These are phyloP conservation scores for Wickerhamomyces hampshirensis DNA, from an alignment of 805 yeast species.

Conservation along the genomic window DNA sequence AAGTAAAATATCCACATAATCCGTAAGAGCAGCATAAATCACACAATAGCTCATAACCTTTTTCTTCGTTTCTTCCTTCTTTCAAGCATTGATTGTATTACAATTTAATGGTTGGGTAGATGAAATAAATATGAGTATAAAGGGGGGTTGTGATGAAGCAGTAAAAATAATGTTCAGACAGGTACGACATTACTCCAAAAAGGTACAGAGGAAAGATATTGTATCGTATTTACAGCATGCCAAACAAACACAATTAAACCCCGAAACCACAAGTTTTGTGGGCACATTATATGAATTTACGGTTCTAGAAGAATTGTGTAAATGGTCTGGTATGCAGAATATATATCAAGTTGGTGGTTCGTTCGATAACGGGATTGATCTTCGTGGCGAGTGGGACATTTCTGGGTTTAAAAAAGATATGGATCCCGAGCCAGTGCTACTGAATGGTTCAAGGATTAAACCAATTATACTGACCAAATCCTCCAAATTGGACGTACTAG, in stretches of 20 bases:
- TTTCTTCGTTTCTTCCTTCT: no score
- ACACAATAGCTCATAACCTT: no score
- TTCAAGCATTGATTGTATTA: no score
- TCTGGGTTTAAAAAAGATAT: neutral
- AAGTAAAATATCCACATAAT: no score
- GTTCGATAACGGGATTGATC: slow-evolving; percentile 23
- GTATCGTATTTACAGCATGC: slow-evolving; percentile 16
- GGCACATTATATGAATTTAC: slow-evolving; percentile 24
- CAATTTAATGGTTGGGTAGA: no score
- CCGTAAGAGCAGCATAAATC: no score
- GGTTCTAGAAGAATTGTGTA: slow-evolving; percentile 10
- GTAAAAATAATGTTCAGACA: neutral
- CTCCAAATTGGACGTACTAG: slow-evolving; percentile 14
- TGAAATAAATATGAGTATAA: no score
- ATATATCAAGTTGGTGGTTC: slow-evolving; percentile 22
- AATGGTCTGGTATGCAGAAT: slow-evolving; percentile 3
- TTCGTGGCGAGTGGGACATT: slow-evolving; percentile 19
- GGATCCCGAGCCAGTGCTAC: neutral
- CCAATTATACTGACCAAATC: slow-evolving; percentile 8
- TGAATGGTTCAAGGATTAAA: slow-evolving; percentile 8
- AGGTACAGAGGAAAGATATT: slow-evolving; percentile 1
- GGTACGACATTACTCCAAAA: neutral
- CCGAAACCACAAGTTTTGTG: slow-evolving; percentile 20
- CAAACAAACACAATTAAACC: slow-evolving; percentile 9
- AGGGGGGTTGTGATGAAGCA: no score